These are phyloP conservation scores for Epipyxis sp. DNA, from an alignment of 108 stramenopile genomes.

Conservation along the genomic window DNA sequence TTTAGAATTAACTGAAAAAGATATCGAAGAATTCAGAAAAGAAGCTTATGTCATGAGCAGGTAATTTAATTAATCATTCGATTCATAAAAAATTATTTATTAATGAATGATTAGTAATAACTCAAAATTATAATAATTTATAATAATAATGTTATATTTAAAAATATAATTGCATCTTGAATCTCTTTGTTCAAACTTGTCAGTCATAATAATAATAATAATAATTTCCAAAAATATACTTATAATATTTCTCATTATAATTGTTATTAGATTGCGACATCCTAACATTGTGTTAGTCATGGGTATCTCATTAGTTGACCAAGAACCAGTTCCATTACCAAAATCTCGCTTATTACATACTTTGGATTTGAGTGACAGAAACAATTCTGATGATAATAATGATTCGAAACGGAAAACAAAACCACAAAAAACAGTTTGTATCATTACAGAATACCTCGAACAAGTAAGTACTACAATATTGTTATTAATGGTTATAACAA, in stretches of 20 bases:
- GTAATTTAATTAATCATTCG: neutral
- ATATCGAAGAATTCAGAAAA: slow-evolving; percentile 23
- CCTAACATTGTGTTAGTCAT: slow-evolving; percentile 46
- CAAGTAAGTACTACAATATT: no score
- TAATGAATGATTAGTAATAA: no score
- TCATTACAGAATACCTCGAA: slow-evolving; percentile 28
- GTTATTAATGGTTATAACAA: no score
- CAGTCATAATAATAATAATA: no score
- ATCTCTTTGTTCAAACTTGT: no score
- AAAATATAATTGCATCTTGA: no score
- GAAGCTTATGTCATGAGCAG: slow-evolving; percentile 32
- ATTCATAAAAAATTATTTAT: no score
- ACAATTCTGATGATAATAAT: neutral
- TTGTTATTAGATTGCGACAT: slow-evolving; percentile 34
- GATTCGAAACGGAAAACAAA: neutral
- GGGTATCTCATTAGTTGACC: slow-evolving; percentile 37
- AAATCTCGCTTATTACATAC: neutral
- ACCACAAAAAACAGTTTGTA: slow-evolving; percentile 17
- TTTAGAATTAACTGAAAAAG: slow-evolving; percentile 26
- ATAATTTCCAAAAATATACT: no score
- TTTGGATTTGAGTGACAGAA: neutral
- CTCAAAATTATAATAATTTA: no score
- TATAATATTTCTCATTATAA: neutral
- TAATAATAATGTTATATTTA: no score
- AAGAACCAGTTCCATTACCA: neutral